Evolutionary conservation across 768 basidiomycete species (phyloP).

Genomic region (Cystobasidium ongulense): DNA sequence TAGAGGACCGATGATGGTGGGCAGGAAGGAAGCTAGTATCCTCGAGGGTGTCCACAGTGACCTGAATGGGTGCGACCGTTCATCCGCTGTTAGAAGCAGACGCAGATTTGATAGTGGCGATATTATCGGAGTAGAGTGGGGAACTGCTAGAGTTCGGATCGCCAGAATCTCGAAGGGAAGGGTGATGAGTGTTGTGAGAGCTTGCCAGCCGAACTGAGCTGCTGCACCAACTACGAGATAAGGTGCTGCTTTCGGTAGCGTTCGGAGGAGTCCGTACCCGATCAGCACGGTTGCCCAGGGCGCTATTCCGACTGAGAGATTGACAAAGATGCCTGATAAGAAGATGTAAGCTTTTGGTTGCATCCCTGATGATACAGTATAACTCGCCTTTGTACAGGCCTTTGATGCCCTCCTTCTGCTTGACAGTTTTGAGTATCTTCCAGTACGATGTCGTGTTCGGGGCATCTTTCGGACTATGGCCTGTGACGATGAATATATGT

Average conservation of each 20-base stretch:
- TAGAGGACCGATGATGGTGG: conserved; percentile 14
- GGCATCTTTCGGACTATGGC: conserved; percentile 18
- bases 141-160: conserved; percentile 5
- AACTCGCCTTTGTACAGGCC: conserved; percentile 15
- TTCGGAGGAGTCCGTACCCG: conserved; percentile 21
- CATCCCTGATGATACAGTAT: too few species aligned
- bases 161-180: conserved; percentile 25
- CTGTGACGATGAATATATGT: neutral
- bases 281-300: conserved; percentile 13
- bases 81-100: conserved; percentile 21
- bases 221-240: neutral
- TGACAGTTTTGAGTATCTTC: conserved; percentile 21
- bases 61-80: conserved; percentile 8
- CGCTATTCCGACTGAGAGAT: conserved; percentile 20
- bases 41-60: conserved; percentile 15
- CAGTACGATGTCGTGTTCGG: conserved; percentile 7
- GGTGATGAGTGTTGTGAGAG: conserved; percentile 7
- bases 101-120: conserved; percentile 18
- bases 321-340: conserved; percentile 2
- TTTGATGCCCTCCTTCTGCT: conserved; percentile 19
- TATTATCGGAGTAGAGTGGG: conserved; percentile 5
- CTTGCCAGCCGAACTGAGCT: conserved; percentile 27
- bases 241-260: neutral
- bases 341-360: neutral
- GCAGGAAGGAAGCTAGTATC: conserved; percentile 22